Base-by-base conservation (phyloP, 75 land plant genomes). In the Picea glauca region DNA sequence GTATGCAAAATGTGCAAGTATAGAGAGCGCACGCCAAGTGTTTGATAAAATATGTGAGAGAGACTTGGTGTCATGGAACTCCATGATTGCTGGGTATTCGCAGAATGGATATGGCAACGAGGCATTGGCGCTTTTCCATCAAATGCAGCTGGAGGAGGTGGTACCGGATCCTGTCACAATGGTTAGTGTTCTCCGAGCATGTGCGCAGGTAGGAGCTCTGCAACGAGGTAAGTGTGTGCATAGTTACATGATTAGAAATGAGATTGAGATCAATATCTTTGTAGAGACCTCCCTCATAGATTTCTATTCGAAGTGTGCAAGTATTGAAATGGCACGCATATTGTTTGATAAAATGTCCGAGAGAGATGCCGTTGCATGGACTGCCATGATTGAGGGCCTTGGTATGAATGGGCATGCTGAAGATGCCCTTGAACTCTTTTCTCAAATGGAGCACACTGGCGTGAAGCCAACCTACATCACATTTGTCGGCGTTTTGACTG, bases 401-500 rank as follows among this genome's bases (percentile, higher is more conserved):
- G 82, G 78, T 9, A 73, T 81, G 57, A 81, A 57, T 43, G 84
- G 83, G 2, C 13, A 54, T 31, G 73, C 57, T 21, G 54, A 68
- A 0, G 75, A 50, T 50, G 84, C 63, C 8, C 23, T 62, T 20
- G 63, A 20, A 5, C 23, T 62, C 21, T 62, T 62, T 62, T 23
- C 20, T 18, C 21, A 64, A 59, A 86, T 89, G 91, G 65, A 82
- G 26, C 74, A 75, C 14, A 46, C 5, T 18, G 78, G 61, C 2
- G 26, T 81, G 11, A 13, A 32, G 73, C 86, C 86, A 58, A 61
- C 78, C 38, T 56, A 40, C 9, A 72, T 84, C 3, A 84, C 89
- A n/a, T 87, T 81, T 80, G 32, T 87, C 13, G 62, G 83, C 12
- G 20, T 85, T 6, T 67, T 88, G 13, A 73, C 50, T 74, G 87